Conservation (phyloP, 176 grass and related monocot species). For the Themeda triandra region DNA sequence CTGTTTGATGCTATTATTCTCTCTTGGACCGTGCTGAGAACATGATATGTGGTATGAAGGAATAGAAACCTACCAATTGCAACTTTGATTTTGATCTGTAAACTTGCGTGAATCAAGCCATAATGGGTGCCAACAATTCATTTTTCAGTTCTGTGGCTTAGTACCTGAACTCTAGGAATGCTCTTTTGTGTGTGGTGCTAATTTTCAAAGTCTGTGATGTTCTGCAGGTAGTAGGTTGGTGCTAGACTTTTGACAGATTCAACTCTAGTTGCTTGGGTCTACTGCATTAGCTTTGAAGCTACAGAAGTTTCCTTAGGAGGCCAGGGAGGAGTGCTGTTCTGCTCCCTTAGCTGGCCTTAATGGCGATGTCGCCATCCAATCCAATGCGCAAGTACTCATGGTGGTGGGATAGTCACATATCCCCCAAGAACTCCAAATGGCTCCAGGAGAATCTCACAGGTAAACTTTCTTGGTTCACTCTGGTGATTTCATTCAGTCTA, state of each 20-base stretch:
- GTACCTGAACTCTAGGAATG: neutral
- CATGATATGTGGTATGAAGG: neutral
- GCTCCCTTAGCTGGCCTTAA: conserved; percentile 28
- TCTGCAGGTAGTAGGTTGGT: conserved; percentile 27
- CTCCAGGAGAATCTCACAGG: conserved; percentile 93
- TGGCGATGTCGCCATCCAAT: conserved; percentile 62
- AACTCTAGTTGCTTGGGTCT: conserved; percentile 11
- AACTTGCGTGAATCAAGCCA: neutral
- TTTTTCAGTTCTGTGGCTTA: neutral
- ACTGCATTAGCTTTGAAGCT: conserved; percentile 14
- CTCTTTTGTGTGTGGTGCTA: conserved; percentile 3
- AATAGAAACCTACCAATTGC: neutral
- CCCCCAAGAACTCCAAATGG: conserved; percentile 93
- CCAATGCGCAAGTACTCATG: conserved; percentile 83
- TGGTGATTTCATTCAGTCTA: neutral
- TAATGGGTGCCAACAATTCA: neutral
- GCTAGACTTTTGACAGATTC: conserved; percentile 17
- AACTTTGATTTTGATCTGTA: neutral
- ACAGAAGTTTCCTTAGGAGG: neutral
- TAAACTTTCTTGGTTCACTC: neutral
- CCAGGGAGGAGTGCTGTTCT: too few relatives aligned
- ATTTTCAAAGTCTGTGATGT: conserved; percentile 14
- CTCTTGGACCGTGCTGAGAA: neutral
- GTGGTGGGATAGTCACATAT: conserved; percentile 98
- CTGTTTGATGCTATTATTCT: conserved; percentile 13